phyloP scores from a whole-genome alignment of 1,139 yeast genomes.

The Yamadazyma buinensis region DNA sequence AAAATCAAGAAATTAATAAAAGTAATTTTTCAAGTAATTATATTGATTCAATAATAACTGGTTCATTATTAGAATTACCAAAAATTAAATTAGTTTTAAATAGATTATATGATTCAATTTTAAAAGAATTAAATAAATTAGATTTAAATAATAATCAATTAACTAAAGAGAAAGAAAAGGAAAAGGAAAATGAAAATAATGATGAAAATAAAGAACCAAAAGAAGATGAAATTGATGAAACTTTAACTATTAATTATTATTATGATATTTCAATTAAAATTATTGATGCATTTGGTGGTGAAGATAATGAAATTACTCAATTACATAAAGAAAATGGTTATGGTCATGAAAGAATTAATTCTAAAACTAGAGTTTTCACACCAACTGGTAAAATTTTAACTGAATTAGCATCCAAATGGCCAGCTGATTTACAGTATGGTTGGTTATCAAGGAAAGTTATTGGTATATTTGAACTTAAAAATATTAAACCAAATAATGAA shows the following conservation, averaged over 20 bases:
- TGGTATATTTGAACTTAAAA: conserved; percentile 62
- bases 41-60: conserved; percentile 67
- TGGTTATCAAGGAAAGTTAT: conserved; percentile 86
- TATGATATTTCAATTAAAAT: conserved; percentile 57
- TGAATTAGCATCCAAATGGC: conserved; percentile 85
- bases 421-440: conserved; percentile 78
- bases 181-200: not conserved
- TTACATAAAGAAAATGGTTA: conserved; percentile 36
- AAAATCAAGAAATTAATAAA: conserved; percentile 24
- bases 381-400: conserved; percentile 88
- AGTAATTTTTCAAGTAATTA: conserved; percentile 49
- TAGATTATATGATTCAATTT: conserved; percentile 40
- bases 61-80: conserved; percentile 63
- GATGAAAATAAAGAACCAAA: conserved; percentile 4
- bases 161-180: no score
- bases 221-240: conserved; percentile 12
- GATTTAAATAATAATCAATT: no score
- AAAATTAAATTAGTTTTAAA: conserved; percentile 64
- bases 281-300: conserved; percentile 77
- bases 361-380: conserved; percentile 64
- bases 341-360: conserved; percentile 12
- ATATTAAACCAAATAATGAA: conserved; percentile 24
- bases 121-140: conserved; percentile 10
- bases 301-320: conserved; percentile 20
- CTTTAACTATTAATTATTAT: conserved; percentile 28